Percentiles rank a stretch among this genome's conserved stretches.
phyloP scores from a whole-genome alignment of 1,284 basidiomycete species.

The Amylostereum chailletii region DNA sequence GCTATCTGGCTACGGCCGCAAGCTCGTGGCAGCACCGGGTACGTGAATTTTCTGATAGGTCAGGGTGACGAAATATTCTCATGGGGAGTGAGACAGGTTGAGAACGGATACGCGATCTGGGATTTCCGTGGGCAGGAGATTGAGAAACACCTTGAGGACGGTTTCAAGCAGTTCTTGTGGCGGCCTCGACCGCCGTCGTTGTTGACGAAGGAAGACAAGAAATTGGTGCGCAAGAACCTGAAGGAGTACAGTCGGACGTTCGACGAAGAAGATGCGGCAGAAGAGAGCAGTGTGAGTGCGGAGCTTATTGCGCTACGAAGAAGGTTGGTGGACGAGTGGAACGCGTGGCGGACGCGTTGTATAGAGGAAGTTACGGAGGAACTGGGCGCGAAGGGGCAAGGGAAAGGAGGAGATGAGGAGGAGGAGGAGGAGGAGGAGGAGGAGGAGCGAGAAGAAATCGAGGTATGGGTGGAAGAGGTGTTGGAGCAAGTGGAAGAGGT shows the following conservation, averaged over 20 bases:
- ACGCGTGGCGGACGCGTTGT: slow-evolving; percentile 78
- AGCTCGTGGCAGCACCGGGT: slow-evolving; percentile 95
- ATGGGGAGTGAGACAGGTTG: slow-evolving; percentile 49
- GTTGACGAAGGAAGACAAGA: slow-evolving; percentile 85
- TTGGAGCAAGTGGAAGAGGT: slow-evolving; percentile 87
- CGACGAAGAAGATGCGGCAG: slow-evolving; percentile 95
- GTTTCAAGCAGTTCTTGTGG: slow-evolving; percentile 99
- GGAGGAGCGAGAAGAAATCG: slow-evolving; percentile 76
- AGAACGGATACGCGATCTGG: slow-evolving; percentile 96
- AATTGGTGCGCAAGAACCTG: slow-evolving; percentile 82
- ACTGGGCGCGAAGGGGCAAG: slow-evolving; percentile 26
- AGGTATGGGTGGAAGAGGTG: slow-evolving; percentile 87
- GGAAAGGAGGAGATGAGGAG: slow-evolving; percentile 24
- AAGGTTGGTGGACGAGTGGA: slow-evolving; percentile 96
- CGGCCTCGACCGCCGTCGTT: slow-evolving; percentile 87
- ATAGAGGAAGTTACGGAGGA: slow-evolving; percentile 54
- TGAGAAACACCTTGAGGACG: slow-evolving; percentile 82
- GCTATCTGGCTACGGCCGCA: slow-evolving; percentile 89
- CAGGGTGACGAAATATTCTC: background rate
- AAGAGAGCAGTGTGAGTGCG: slow-evolving; percentile 90
- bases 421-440: slow-evolving; percentile 38
- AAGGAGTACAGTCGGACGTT: slow-evolving; percentile 89
- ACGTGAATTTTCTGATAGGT: slow-evolving; percentile 19
- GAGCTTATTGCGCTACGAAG: slow-evolving; percentile 90
- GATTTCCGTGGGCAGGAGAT: slow-evolving; percentile 96